phyloP scores from a whole-genome alignment of 2,329 filamentous ascomycete genomes.

The Chaetomiaceae sp. region DNA sequence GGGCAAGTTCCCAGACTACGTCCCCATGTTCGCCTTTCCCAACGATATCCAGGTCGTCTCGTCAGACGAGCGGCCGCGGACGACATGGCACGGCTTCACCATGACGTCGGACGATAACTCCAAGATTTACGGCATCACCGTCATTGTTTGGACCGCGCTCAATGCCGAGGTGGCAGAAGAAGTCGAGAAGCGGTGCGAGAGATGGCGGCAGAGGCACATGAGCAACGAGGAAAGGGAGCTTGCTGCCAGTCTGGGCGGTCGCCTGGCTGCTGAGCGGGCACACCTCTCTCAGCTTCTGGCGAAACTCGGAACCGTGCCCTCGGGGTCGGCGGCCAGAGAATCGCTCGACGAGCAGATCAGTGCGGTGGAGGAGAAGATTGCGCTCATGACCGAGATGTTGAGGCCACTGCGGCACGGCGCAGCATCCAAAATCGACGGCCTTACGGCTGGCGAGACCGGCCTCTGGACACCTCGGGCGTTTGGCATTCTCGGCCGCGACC shows the following conservation, averaged over 20 bases:
- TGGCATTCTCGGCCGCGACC: slow-evolving; percentile 83
- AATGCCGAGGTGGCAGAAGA: slow-evolving; percentile 77
- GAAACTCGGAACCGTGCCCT: slow-evolving; percentile 72
- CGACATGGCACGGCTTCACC: slow-evolving; percentile 98
- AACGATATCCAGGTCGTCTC: slow-evolving; percentile 98
- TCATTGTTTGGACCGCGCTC: slow-evolving; percentile 89
- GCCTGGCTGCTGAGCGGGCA: slow-evolving; percentile 80
- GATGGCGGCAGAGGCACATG: slow-evolving; percentile 82
- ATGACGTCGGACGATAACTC: slow-evolving; percentile 94
- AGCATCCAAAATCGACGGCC: slow-evolving; percentile 92
- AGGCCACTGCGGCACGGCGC: slow-evolving; percentile 89
- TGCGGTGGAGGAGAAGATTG: slow-evolving; percentile 93
- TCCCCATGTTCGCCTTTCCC: slow-evolving; percentile 98
- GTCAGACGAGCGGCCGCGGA: slow-evolving; percentile 84
- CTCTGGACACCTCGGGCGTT: slow-evolving; percentile 95
- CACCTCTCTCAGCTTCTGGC: slow-evolving; percentile 85
- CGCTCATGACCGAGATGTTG: slow-evolving; percentile 92
- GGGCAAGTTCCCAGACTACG: slow-evolving; percentile 90
- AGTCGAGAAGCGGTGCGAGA: slow-evolving; percentile 75
- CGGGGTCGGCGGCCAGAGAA: slow-evolving; percentile 77
- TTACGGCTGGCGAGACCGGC: slow-evolving; percentile 91
- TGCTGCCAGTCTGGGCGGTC: slow-evolving; percentile 83
- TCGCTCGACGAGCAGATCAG: slow-evolving; percentile 90
- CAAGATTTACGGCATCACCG: slow-evolving; percentile 84
- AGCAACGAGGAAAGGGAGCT: slow-evolving; percentile 86